phyloP scores from a whole-genome alignment of 345 rosid species.

The Lagerstroemia speciosa region DNA sequence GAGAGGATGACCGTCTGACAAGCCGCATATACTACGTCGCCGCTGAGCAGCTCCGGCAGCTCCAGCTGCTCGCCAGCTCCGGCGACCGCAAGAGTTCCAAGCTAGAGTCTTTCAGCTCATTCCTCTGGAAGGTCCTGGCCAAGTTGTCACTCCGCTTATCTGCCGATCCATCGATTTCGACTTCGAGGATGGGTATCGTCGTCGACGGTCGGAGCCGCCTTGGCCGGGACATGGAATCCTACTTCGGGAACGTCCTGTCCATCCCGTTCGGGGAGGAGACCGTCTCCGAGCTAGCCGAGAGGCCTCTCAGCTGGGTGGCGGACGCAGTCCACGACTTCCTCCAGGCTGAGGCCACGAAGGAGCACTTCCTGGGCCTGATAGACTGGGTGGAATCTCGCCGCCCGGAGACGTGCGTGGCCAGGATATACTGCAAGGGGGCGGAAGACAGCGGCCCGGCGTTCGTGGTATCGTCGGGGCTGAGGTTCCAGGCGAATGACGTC shows the following conservation, averaged over 20 bases:
- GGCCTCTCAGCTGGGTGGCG: constrained; percentile 48
- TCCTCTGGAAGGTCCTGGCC: constrained; percentile 64
- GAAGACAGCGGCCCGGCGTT: constrained; percentile 41
- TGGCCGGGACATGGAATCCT: constrained; percentile 14
- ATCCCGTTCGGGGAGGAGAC: constrained; percentile 40
- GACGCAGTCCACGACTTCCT: constrained; percentile 43
- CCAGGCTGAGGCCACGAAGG: constrained; percentile 28
- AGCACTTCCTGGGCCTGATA: constrained; percentile 61
- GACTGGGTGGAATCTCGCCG: constrained; percentile 72
- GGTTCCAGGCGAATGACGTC: constrained; percentile 35
- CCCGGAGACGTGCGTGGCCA: constrained; percentile 42
- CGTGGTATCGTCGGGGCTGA: constrained; percentile 71
- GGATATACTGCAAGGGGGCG: constrained; percentile 30
- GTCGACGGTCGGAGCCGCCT: constrained; percentile 53
- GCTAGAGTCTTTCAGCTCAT: constrained; percentile 55
- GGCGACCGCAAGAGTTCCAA: constrained; percentile 33
- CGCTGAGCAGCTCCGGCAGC: constrained; percentile 22
- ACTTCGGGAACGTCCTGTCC: constrained; percentile 67
- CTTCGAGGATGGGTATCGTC: constrained; percentile 13
- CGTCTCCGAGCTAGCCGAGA: constrained; percentile 26
- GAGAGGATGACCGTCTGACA: constrained; percentile 16
- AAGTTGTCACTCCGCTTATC: constrained; percentile 8
- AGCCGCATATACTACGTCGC: constrained; percentile 53
- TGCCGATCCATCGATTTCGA: too few species aligned
- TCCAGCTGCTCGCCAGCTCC: constrained; percentile 37